A percentile compares a stretch with the other conserved stretches of the same genome.
These are phyloP conservation scores for Mediolabrus comicus DNA, from an alignment of 108 stramenopile species.

Conservation along the genomic window DNA sequence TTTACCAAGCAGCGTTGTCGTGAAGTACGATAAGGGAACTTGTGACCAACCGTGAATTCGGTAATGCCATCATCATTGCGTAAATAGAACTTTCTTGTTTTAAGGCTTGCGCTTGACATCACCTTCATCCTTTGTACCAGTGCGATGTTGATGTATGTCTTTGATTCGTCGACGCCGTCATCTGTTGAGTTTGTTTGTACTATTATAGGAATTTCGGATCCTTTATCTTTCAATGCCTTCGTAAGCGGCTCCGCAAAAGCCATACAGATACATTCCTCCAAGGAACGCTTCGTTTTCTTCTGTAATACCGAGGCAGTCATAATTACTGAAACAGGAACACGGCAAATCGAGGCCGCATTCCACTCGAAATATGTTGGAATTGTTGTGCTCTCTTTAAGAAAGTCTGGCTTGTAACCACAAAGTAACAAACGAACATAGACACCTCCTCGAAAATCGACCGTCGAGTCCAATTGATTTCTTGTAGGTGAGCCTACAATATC, in stretches of 20 bases:
- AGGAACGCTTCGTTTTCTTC: constrained; percentile 9
- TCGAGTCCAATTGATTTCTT: neutral
- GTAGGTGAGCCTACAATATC: neutral
- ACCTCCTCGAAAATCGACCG: neutral
- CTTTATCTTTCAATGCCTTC: constrained; percentile 38
- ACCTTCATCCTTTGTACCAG: constrained; percentile 43
- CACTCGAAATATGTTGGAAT: constrained; percentile 85
- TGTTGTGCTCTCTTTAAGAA: constrained; percentile 83
- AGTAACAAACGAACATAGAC: constrained; percentile 63
- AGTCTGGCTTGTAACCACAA: constrained; percentile 64
- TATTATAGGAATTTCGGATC: constrained; percentile 14
- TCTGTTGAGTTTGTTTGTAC: constrained; percentile 18
- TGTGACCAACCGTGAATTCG: constrained; percentile 71
- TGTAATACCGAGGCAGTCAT: constrained; percentile 20
- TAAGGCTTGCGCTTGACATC: constrained; percentile 8
- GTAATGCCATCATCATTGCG: constrained; percentile 31
- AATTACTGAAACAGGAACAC: constrained; percentile 54
- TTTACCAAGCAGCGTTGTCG: constrained; percentile 71
- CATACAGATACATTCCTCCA: constrained; percentile 53
- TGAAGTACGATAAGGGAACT: constrained; percentile 75
- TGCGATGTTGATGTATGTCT: constrained; percentile 44
- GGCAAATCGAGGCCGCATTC: constrained; percentile 72
- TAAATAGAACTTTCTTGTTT: constrained; percentile 41
- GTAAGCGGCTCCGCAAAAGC: constrained; percentile 57
- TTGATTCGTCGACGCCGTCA: constrained; percentile 17